These are phyloP conservation scores for Sordariomycetes sp. DNA, from an alignment of 2,329 filamentous ascomycete genomes.

Conservation along the genomic window DNA sequence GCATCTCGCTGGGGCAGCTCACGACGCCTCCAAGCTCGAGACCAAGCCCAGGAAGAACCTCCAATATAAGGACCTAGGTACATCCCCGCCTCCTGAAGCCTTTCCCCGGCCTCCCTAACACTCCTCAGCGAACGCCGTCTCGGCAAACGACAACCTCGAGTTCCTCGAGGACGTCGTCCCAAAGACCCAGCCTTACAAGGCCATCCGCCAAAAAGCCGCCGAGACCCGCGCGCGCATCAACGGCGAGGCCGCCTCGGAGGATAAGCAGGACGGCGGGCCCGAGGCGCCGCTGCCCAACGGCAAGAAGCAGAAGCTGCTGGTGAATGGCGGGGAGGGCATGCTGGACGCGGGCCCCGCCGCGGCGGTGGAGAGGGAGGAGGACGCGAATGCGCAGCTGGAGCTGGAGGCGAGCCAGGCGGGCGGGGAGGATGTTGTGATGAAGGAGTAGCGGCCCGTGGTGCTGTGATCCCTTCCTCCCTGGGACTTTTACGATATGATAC, in stretches of 20 bases:
- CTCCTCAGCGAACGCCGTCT: slow-evolving; percentile 63
- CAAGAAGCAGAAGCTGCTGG: slow-evolving; percentile 8
- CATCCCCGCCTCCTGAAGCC: slow-evolving; percentile 11
- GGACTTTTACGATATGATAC: not conserved
- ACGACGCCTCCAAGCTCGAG: slow-evolving; percentile 84
- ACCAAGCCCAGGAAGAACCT: slow-evolving; percentile 87
- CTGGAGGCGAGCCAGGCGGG: slow-evolving; percentile 40
- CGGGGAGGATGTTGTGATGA: slow-evolving; percentile 48
- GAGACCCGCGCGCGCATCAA: slow-evolving; percentile 36
- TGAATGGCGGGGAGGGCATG: slow-evolving; percentile 8
- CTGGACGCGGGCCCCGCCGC: not conserved
- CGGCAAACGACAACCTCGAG: slow-evolving; percentile 85
- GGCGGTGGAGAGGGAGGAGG: slow-evolving; percentile 16
- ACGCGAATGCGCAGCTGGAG: slow-evolving; percentile 42
- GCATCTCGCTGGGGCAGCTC: slow-evolving; percentile 73
- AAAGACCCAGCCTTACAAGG: slow-evolving; percentile 70
- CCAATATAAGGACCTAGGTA: slow-evolving; percentile 90
- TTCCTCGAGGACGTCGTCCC: slow-evolving; percentile 89
- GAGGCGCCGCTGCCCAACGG: not conserved
- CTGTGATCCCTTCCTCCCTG: not conserved
- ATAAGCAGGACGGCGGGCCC: not conserved
- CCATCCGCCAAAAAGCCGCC: slow-evolving; percentile 56
- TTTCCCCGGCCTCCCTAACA: not conserved
- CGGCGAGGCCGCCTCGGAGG: slow-evolving; percentile 25
- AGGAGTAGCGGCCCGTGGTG: slow-evolving; percentile 25